Evolutionary conservation across 2,329 filamentous ascomycete species (phyloP).

Genomic region (Colletotrichum sp.): DNA sequence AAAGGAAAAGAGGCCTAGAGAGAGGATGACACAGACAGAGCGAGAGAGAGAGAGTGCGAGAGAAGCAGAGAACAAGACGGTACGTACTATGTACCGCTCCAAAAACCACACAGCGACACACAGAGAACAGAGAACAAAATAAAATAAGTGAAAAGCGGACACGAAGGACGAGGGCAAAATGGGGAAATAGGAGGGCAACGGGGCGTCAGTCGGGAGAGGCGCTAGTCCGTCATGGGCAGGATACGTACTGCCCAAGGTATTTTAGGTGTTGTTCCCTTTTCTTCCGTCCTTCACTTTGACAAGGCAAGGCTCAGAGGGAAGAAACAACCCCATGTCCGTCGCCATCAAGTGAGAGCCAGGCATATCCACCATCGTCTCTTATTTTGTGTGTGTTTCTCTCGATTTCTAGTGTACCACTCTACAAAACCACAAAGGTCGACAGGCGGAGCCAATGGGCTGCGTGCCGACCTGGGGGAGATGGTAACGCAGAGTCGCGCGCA

Average conservation of each 20-base stretch:
- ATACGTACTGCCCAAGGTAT: not conserved
- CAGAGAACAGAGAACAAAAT: not conserved
- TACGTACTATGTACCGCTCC: not conserved
- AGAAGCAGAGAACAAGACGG: not conserved
- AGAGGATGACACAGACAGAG: not conserved
- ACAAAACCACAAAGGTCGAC: not conserved
- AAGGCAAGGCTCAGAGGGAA: not conserved
- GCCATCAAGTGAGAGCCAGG: not conserved
- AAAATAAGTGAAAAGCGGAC: constrained; percentile 4
- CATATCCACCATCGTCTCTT: not conserved
- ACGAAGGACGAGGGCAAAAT: not conserved
- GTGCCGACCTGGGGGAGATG: not conserved
- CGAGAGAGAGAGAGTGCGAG: not conserved
- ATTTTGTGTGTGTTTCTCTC: not conserved
- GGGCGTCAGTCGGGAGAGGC: not conserved
- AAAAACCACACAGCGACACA: not conserved
- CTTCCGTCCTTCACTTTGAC: not conserved
- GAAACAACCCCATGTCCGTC: not conserved
- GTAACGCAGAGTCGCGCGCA: not conserved
- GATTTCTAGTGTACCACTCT: not conserved
- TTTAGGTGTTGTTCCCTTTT: not conserved
- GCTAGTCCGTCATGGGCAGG: constrained; percentile 1
- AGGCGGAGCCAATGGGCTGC: not conserved
- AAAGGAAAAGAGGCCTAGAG: not conserved
- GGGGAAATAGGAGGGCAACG: constrained; percentile 11